A percentile compares a stretch with the other conserved stretches of the same genome.
Evolutionary conservation across 345 rosid genomes (phyloP).

Genomic region (Citrus trifoliata): DNA sequence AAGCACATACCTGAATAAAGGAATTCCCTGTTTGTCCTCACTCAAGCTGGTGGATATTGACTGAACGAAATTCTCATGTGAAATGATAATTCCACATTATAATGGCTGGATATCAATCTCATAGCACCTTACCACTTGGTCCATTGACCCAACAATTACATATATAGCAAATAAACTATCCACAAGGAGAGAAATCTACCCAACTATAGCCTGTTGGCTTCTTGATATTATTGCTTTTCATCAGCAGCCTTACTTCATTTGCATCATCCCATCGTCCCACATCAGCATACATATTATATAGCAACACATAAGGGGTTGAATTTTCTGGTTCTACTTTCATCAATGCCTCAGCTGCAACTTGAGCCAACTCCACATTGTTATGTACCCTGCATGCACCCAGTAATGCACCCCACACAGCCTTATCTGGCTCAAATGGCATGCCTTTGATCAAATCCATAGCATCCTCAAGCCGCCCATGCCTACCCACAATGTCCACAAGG

Average conservation of each 20-base stretch:
- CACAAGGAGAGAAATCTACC: slow-evolving; percentile 25
- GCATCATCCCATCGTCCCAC: slow-evolving; percentile 67
- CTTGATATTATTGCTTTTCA: slow-evolving; percentile 50
- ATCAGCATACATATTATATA: slow-evolving; percentile 66
- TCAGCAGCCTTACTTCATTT: slow-evolving; percentile 40
- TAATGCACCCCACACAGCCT: slow-evolving; percentile 78
- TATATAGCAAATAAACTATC: not conserved
- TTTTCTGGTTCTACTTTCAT: slow-evolving; percentile 66
- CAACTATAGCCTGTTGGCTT: slow-evolving; percentile 54
- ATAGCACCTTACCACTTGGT: not conserved
- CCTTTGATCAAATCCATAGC: slow-evolving; percentile 49
- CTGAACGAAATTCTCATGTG: slow-evolving; percentile 59
- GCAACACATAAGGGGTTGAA: slow-evolving; percentile 61
- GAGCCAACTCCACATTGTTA: slow-evolving; percentile 49
- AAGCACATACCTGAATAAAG: slow-evolving; percentile 63
- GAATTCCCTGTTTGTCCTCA: slow-evolving; percentile 65
- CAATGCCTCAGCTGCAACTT: slow-evolving; percentile 65
- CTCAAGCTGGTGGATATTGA: slow-evolving; percentile 68
- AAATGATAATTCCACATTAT: slow-evolving; percentile 18
- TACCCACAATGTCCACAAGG: slow-evolving; percentile 50
- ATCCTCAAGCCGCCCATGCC: slow-evolving; percentile 57
- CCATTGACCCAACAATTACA: not conserved
- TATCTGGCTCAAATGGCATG: slow-evolving; percentile 67
- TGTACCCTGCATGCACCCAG: slow-evolving; percentile 62
- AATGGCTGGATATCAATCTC: not conserved